Conservation (phyloP, 176 grass and related monocot species). For the Neostapfia colusana region DNA sequence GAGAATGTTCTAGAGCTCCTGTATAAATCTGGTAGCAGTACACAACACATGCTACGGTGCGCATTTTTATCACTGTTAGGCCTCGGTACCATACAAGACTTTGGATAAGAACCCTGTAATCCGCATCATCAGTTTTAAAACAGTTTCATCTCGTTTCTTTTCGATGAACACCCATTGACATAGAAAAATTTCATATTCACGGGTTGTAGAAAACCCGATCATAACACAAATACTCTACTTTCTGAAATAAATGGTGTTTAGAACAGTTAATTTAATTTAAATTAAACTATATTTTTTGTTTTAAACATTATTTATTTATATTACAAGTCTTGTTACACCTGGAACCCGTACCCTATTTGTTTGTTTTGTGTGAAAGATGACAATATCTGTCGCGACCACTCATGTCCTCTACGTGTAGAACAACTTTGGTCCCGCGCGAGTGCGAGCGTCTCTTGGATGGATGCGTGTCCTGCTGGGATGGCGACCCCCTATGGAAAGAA, state of each 20-base stretch:
- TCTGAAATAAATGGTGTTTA: too few relatives aligned
- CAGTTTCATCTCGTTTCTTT: too few relatives aligned
- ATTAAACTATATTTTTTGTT: too few relatives aligned
- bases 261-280: too few relatives aligned
- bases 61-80: not conserved
- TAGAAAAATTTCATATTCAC: too few relatives aligned
- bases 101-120: not conserved
- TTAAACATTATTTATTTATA: too few relatives aligned
- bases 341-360: too few relatives aligned
- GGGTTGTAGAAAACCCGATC: too few relatives aligned
- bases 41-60: not conserved
- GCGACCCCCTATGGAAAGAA: not conserved
- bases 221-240: too few relatives aligned
- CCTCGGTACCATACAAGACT: not conserved
- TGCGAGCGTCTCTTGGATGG: not conserved
- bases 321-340: too few relatives aligned
- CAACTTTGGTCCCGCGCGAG: not conserved
- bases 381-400: not conserved
- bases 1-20: slow-evolving; percentile 30
- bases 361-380: too few relatives aligned
- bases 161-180: too few relatives aligned
- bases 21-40: not conserved
- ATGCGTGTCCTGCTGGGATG: not conserved
- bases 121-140: not conserved
- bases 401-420: not conserved